Conservation (phyloP, 2,329 filamentous ascomycete species). For the Fusarium armeniacum region DNA sequence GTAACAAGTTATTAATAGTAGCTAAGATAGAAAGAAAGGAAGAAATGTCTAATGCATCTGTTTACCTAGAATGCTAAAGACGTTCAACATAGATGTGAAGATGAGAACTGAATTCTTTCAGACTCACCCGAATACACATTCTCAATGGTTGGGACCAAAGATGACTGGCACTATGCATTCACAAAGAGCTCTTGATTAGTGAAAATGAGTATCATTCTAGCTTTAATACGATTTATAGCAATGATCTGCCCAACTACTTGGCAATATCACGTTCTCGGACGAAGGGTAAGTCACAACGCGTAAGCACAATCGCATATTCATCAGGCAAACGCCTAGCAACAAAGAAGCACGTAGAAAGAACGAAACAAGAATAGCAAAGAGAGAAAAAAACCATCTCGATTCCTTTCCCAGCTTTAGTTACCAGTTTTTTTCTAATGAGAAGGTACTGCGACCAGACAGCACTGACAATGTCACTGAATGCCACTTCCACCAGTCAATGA, state of each 20-base stretch:
- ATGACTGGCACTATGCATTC: neutral
- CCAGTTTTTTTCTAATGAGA: neutral
- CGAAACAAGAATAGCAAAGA: neutral
- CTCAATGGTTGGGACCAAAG: neutral
- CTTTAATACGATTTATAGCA: neutral
- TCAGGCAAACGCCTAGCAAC: neutral
- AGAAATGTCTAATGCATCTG: neutral
- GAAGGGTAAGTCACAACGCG: neutral
- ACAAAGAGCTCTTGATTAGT: neutral
- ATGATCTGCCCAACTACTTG: neutral
- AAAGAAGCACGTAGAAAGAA: neutral
- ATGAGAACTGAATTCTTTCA: neutral
- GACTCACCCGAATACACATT: neutral
- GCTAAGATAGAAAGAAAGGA: neutral
- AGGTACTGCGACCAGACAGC: neutral
- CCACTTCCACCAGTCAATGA: neutral
- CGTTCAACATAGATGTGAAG: neutral
- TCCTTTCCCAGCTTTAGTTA: no score
- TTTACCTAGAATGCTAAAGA: neutral
- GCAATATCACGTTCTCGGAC: neutral
- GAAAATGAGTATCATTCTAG: rapidly evolving
- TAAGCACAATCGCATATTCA: neutral
- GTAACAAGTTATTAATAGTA: rapidly evolving
- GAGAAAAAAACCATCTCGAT: rapidly evolving
- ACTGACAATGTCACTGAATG: neutral